Conservation (phyloP, 495 filamentous ascomycete genomes). For the Cercophora samala region DNA sequence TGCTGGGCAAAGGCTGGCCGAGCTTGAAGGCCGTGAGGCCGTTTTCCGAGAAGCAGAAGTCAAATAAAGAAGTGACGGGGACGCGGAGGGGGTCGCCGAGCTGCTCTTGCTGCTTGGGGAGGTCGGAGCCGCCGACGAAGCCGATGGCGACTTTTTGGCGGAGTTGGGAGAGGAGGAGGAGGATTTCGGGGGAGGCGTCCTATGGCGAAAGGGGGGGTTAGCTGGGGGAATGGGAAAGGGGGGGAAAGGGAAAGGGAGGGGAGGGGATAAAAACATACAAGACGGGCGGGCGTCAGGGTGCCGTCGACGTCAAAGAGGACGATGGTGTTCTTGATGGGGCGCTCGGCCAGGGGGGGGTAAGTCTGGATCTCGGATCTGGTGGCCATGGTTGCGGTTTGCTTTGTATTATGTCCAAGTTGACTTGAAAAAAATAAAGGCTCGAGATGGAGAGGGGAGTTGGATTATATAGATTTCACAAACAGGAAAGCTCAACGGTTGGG, state of each 20-base stretch:
- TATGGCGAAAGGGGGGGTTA: slow-evolving; percentile 10
- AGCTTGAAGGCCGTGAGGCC: slow-evolving; percentile 86
- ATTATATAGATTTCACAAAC: not conserved
- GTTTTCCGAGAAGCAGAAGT: slow-evolving; percentile 96
- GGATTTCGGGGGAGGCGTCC: slow-evolving; percentile 70
- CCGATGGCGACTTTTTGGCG: slow-evolving; percentile 89
- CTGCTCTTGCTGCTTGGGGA: slow-evolving; percentile 94
- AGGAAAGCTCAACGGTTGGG: not conserved
- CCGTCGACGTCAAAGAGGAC: slow-evolving; percentile 91
- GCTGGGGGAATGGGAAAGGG: slow-evolving; percentile 3
- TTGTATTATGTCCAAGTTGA: not conserved
- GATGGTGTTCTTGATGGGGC: slow-evolving; percentile 85
- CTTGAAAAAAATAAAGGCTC: not conserved
- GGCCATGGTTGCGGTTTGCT: slow-evolving; percentile 33
- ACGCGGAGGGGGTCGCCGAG: slow-evolving; percentile 58
- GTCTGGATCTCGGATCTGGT: slow-evolving; percentile 5
- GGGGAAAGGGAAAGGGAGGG: not conserved
- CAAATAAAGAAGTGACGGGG: slow-evolving; percentile 76
- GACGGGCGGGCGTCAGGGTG: slow-evolving; percentile 76
- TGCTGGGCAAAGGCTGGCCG: slow-evolving; percentile 65
- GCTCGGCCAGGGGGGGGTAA: slow-evolving; percentile 73
- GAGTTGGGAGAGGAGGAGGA: slow-evolving; percentile 69
- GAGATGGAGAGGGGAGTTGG: not conserved
- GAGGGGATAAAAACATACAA: slow-evolving; percentile 52
- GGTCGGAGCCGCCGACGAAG: slow-evolving; percentile 83